Percentiles rank a stretch among this genome's conserved stretches.
phyloP scores from a whole-genome alignment of 2,329 filamentous ascomycete species.

The Neonectria punicea region DNA sequence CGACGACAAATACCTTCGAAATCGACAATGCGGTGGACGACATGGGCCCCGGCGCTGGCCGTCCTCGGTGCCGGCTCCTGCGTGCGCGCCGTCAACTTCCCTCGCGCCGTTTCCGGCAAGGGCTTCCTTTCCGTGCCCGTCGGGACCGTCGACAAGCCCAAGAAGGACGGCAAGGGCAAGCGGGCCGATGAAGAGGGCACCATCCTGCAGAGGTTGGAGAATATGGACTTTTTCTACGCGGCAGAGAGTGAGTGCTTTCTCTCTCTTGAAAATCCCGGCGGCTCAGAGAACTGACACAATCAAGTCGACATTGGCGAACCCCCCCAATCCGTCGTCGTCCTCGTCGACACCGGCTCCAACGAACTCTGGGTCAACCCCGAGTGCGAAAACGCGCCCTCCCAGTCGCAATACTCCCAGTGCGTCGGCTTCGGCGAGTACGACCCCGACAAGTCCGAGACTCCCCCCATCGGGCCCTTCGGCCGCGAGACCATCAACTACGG shows the following conservation, averaged over 20 bases:
- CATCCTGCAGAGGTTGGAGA: constrained; percentile 47
- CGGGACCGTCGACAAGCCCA: constrained; percentile 43
- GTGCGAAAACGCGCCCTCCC: constrained; percentile 53
- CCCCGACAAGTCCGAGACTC: constrained; percentile 52
- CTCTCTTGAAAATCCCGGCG: too few relatives aligned
- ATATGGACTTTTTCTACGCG: constrained; percentile 53
- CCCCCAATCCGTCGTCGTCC: constrained; percentile 56
- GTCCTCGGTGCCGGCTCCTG: constrained; percentile 23
- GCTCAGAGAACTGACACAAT: not conserved
- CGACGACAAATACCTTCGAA: not conserved
- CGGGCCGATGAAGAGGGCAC: constrained; percentile 37
- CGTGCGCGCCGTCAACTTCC: constrained; percentile 38
- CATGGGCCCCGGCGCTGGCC: constrained; percentile 27
- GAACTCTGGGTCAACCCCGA: constrained; percentile 66
- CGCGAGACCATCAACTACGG: constrained; percentile 53
- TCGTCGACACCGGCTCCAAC: constrained; percentile 63
- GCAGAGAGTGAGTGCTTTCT: constrained; percentile 47
- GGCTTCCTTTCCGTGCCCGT: constrained; percentile 53
- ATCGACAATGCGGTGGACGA: constrained; percentile 40
- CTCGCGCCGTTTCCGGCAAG: constrained; percentile 46
- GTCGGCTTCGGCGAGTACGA: constrained; percentile 56
- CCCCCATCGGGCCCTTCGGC: constrained; percentile 51
- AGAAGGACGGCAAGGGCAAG: constrained; percentile 30
- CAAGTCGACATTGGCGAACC: constrained; percentile 57
- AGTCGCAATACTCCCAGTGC: constrained; percentile 52